phyloP scores from a whole-genome alignment of 2,329 filamentous ascomycete genomes.

The Aspergillus alliaceus region DNA sequence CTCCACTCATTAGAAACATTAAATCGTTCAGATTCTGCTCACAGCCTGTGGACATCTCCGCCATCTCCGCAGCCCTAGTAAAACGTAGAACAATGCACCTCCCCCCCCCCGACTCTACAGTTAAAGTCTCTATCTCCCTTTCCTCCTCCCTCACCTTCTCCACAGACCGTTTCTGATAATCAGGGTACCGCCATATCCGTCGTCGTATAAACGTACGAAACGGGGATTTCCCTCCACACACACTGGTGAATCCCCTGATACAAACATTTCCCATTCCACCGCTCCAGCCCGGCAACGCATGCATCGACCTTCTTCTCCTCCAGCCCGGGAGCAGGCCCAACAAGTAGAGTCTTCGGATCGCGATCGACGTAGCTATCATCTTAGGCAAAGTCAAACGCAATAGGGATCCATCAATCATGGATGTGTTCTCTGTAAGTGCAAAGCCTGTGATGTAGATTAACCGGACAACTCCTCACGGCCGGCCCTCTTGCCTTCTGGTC shows the following conservation, averaged over 20 bases:
- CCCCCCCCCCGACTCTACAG: no score
- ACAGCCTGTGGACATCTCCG: no score
- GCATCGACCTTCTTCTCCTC: background rate
- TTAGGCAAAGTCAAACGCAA: conserved; percentile 5
- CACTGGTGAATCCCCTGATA: background rate
- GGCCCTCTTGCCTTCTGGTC: background rate
- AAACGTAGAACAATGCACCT: no score
- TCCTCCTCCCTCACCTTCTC: background rate
- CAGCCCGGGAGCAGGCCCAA: background rate
- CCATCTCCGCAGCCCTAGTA: no score
- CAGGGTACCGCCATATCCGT: background rate
- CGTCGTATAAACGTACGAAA: background rate
- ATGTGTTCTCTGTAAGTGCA: background rate
- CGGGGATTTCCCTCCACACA: background rate
- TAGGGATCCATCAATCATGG: conserved; percentile 5
- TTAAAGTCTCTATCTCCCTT: no score
- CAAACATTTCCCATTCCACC: conserved; percentile 9
- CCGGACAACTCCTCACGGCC: background rate
- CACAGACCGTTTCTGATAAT: background rate
- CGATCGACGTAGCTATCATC: conserved; percentile 1
- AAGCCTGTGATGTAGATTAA: background rate
- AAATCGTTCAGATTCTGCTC: no score
- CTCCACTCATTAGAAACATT: no score
- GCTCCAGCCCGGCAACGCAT: background rate
- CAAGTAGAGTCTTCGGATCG: background rate